Evolutionary conservation across 768 basidiomycete species (phyloP).

Genomic region (Termitomyces bulborhizus): DNA sequence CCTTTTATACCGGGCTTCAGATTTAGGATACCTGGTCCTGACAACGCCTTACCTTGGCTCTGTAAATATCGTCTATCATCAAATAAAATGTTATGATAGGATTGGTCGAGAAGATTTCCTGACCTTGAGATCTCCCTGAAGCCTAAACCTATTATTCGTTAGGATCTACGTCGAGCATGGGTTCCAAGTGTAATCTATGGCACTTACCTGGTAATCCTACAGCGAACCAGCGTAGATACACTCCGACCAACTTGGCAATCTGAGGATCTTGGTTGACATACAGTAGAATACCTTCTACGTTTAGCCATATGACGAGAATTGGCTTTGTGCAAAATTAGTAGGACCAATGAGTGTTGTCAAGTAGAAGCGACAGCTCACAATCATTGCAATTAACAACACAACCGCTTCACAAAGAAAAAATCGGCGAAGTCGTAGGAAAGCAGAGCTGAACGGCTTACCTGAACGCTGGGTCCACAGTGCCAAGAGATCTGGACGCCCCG

Average conservation of each 20-base stretch:
- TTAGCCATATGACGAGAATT: background rate
- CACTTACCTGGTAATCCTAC: conserved; percentile 1
- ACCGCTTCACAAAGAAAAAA: background rate
- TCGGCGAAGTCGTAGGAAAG: too few relatives aligned
- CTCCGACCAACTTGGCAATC: background rate
- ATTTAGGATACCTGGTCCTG: background rate
- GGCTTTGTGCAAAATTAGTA: background rate
- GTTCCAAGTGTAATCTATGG: background rate
- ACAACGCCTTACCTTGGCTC: conserved; percentile 51
- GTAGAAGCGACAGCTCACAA: background rate
- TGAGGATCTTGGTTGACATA: conserved; percentile 6
- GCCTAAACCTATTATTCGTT: conserved; percentile 28
- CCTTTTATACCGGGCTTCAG: background rate
- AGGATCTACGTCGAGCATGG: background rate
- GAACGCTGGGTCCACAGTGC: conserved; percentile 88
- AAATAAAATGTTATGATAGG: background rate
- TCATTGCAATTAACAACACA: background rate
- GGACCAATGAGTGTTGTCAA: too few relatives aligned
- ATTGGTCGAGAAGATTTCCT: conserved; percentile 1
- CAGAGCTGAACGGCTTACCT: conserved; percentile 38
- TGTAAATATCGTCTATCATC: conserved; percentile 59
- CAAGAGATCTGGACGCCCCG: conserved; percentile 70
- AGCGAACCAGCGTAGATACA: conserved; percentile 4
- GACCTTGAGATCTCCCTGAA: conserved; percentile 43
- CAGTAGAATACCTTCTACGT: background rate